A percentile compares a stretch with the other conserved stretches of the same genome.
Conservation (phyloP, 2,329 filamentous ascomycete species). For the Alternaria alternata region DNA sequence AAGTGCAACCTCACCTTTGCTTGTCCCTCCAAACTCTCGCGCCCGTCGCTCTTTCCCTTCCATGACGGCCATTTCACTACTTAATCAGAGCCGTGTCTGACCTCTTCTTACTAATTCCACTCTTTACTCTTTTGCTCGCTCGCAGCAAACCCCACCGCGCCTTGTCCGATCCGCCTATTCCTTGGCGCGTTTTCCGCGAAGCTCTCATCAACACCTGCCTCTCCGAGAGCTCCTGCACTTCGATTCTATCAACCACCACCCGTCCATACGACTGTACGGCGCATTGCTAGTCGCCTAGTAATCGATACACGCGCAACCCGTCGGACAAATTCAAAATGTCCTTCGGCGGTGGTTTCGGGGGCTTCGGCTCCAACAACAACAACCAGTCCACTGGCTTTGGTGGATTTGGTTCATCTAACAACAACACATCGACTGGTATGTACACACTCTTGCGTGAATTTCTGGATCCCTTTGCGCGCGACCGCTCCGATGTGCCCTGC, state of each 20-base stretch:
- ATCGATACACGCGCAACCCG: conserved; percentile 31
- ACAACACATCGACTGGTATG: conserved; percentile 61
- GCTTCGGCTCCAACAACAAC: conserved; percentile 55
- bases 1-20: conserved; percentile 26
- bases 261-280: conserved; percentile 27
- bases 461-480: conserved; percentile 27
- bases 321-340: conserved; percentile 43
- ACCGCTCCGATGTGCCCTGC: conserved; percentile 41
- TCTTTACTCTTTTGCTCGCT: conserved; percentile 26
- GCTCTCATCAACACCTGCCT: conserved; percentile 31
- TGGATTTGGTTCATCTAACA: conserved; percentile 53
- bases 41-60: conserved; percentile 35
- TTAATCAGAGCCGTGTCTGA: conserved; percentile 42
- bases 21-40: conserved; percentile 24
- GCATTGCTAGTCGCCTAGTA: conserved; percentile 29
- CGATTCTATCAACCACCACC: conserved; percentile 28
- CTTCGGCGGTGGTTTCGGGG: conserved; percentile 61
- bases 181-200: conserved; percentile 48
- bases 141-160: conserved; percentile 30
- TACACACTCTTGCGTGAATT: conserved; percentile 37
- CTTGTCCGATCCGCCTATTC: conserved; percentile 20
- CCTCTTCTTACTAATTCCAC: conserved; percentile 26
- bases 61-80: conserved; percentile 42
- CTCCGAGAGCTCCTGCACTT: conserved; percentile 27
- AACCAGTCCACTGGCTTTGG: conserved; percentile 46